Evolutionary conservation across 2,329 filamentous ascomycete genomes (phyloP), one percentile per base, ranked within the genome.

Genomic region (Alternaria triticimaculans): DNA sequence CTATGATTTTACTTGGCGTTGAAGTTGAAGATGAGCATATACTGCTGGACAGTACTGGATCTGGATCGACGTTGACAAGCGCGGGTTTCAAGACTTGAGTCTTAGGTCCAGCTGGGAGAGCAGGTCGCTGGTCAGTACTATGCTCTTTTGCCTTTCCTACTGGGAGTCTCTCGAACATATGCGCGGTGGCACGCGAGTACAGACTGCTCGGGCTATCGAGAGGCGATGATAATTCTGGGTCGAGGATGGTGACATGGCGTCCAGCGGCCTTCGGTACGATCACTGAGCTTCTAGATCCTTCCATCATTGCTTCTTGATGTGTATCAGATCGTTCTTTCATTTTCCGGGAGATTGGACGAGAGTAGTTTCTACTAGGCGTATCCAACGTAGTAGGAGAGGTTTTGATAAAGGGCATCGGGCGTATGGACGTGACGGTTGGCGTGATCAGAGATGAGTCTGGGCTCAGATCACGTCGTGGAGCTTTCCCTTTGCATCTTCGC

Each of bases 401-500:
- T 43, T 58, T 30, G 6, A 2, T 10, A 10, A 28, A 25, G 11
- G 53, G n/a, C 23, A 44, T 23, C 25, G 53, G 18, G 6, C 18
- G 7, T 12, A 21, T 41, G 4, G 15, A 25, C 11, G 37, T 6
- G n/a, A 20, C 2, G 0, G 37, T 28, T 25, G 33, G 25, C 23
- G 37, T 4, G 18, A 2, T 25, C 6, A 26, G 21, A 21, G 43
- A 30, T 41, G 21, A 9, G 8, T 23, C n/a, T 25, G 51, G 57
- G 5, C 20, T 56, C 26, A n/a, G 6, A 15, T 51, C 20, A 20
- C 11, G 50, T 11, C 45, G 55, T 7, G 45, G 25, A 12, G 44
- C 20, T 50, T 58, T 63, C 9, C n/a, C 9, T 23, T 58, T 62
- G 15, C 60, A 43, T 20, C 55, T 62, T 11, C 50, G 53, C 3